Base-by-base conservation (phyloP, 768 basidiomycete species). In the Daedaleopsis nitida region DNA sequence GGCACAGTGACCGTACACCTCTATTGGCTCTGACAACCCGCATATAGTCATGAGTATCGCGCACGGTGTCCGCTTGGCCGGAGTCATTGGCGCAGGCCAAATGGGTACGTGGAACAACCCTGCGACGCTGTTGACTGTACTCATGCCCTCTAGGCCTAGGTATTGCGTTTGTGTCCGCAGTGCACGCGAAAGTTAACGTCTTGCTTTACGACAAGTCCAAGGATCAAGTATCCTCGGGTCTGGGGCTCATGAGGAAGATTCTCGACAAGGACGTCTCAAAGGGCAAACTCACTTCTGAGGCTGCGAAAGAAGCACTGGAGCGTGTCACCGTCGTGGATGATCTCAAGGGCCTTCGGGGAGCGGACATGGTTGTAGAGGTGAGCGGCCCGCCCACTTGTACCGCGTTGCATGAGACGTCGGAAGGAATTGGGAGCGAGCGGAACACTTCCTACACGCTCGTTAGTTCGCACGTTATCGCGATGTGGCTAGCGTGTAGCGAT, bases 351-450 rank as follows among this genome's bases (percentile, higher is more conserved):
- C 68, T 94, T 65, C 79, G 86, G 51, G 94, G 95, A 69, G 90
- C 87, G 9, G 94, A 96, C 70, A 88, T 98, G 84, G 91, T 94
- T 47, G 80, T 98, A 51, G 96, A 98, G 84, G 92, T 89, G 62
- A 57, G 81, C 72, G 5, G 12, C 27, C n/a, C 19, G 9, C 10
- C 9, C 35, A 45, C 35, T 21, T 45, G 35, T 48, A 2, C 19
- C 37, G 34, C 23, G n/a, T 39, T 61, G 23, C 21, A 19, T 32
- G 17, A 21, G 27, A 3, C 27, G 27, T 32, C 27, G 7, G 27
- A 32, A 32, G 3, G 27, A 3, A 32, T 32, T 32, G 27, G 27
- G 27, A 32, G 7, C 27, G 27, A 32, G 27, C 27, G 3, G 27
- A 32, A 32, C 7, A 7, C 27, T 32, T 32, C 4, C 27, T 32